A percentile compares a stretch with the other conserved stretches of the same genome.
phyloP scores from a whole-genome alignment of 495 filamentous ascomycete species.

The Saxispiralis lemnorum region DNA sequence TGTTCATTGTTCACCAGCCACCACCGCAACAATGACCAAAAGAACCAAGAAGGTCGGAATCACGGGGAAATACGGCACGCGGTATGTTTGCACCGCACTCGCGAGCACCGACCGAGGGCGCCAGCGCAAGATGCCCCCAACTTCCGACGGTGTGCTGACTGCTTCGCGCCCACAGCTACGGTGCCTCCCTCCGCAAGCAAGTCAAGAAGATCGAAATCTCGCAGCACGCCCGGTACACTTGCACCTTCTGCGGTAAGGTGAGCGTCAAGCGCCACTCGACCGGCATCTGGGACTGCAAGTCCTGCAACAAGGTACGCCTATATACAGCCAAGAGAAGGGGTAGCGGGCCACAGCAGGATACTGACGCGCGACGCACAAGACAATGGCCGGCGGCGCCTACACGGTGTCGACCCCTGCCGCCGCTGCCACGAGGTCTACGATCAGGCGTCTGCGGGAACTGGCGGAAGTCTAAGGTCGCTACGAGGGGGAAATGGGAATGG shows the following conservation, averaged over 20 bases:
- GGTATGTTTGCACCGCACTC: background rate
- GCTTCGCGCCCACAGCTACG: slow-evolving; percentile 42
- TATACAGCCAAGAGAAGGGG: background rate
- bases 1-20: slow-evolving; percentile 11
- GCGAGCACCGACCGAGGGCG: too few species aligned
- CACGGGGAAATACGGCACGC: slow-evolving; percentile 32
- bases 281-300: slow-evolving; percentile 92
- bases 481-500: slow-evolving; percentile 3
- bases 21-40: slow-evolving; percentile 68
- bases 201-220: slow-evolving; percentile 99
- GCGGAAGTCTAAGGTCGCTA: slow-evolving; percentile 59
- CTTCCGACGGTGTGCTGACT: too few species aligned
- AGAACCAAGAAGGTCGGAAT: slow-evolving; percentile 95
- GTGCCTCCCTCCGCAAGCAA: slow-evolving; percentile 98
- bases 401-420: slow-evolving; percentile 93
- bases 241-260: slow-evolving; percentile 92
- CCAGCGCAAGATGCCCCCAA: background rate
- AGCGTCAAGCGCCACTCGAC: slow-evolving; percentile 80
- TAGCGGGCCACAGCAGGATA: slow-evolving; percentile 1
- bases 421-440: slow-evolving; percentile 88
- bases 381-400: slow-evolving; percentile 90
- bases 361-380: slow-evolving; percentile 35
- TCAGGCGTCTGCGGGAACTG: slow-evolving; percentile 93
- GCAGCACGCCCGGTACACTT: slow-evolving; percentile 85
- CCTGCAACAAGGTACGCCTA: slow-evolving; percentile 41